Percentiles rank a stretch among this genome's conserved stretches.
These are phyloP conservation scores for Hanseniaspora gamundiae DNA, from an alignment of 1,139 yeast species.

Conservation along the genomic window DNA sequence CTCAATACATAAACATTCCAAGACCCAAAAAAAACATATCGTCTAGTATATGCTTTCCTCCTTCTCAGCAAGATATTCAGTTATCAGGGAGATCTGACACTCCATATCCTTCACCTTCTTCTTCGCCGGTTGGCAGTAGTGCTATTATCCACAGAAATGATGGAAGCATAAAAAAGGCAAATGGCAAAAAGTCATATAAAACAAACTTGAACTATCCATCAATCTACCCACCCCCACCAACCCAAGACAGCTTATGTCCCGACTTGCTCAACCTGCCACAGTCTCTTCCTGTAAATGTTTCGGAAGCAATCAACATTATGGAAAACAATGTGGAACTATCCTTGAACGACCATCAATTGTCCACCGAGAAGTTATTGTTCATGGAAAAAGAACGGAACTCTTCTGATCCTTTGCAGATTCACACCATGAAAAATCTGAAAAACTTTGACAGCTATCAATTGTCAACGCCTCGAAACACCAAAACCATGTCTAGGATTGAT, in stretches of 20 bases:
- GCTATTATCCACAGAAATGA: conserved; percentile 21
- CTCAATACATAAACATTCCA: conserved; percentile 50
- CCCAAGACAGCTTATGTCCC: no score
- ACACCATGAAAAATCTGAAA: background rate
- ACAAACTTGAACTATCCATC: conserved; percentile 74
- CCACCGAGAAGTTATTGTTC: conserved; percentile 59
- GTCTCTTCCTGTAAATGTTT: conserved; percentile 5
- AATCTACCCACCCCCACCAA: conserved; percentile 47
- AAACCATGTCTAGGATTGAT: conserved; percentile 47
- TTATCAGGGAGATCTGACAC: conserved; percentile 1
- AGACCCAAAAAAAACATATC: conserved; percentile 42
- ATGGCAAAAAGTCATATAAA: conserved; percentile 52
- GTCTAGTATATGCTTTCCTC: conserved; percentile 35
- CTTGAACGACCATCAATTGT: conserved; percentile 49
- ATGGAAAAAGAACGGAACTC: conserved; percentile 72
- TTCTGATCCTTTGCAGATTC: conserved; percentile 11
- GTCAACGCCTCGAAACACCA: conserved; percentile 24
- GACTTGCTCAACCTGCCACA: background rate
- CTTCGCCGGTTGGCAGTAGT: background rate
- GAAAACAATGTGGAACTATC: conserved; percentile 52
- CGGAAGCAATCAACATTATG: conserved; percentile 62
- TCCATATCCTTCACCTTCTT: conserved; percentile 73
- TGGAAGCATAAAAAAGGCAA: conserved; percentile 19
- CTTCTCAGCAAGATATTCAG: conserved; percentile 55
- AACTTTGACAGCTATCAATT: conserved; percentile 7